Evolutionary conservation across 148 eudicot species (phyloP).

Genomic region (Beta vulgaris): DNA sequence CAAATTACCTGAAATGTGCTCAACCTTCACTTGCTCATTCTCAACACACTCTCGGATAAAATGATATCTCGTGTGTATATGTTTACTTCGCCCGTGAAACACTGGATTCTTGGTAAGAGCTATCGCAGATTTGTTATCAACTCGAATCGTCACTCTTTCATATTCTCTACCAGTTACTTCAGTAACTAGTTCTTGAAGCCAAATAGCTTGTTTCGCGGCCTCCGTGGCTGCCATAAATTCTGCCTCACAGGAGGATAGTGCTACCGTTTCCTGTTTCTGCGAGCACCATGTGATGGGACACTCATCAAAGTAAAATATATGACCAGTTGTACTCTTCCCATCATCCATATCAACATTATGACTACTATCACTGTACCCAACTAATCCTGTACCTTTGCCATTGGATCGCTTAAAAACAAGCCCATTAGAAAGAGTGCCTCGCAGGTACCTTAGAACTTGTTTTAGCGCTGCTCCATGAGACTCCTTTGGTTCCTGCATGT

Average conservation of each 20-base stretch:
- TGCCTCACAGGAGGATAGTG: slow-evolving; percentile 12
- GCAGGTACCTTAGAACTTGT: background rate
- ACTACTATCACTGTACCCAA: slow-evolving; percentile 9
- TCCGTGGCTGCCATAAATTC: no score
- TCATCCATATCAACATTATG: slow-evolving; percentile 20
- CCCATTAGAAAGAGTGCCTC: background rate
- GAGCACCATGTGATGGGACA: slow-evolving; percentile 4
- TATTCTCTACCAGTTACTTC: background rate
- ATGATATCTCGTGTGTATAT: slow-evolving; percentile 12
- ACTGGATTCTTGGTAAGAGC: slow-evolving; percentile 1
- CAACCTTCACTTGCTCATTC: background rate
- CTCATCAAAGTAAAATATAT: slow-evolving; percentile 1
- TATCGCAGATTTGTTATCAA: background rate
- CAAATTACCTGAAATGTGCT: background rate
- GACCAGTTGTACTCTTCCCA: slow-evolving; percentile 17
- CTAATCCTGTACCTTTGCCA: background rate
- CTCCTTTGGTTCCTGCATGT: background rate
- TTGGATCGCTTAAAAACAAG: background rate
- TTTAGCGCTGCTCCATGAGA: slow-evolving; percentile 5
- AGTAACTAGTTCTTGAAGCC: background rate
- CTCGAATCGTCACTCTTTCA: background rate
- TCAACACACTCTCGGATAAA: slow-evolving; percentile 3
- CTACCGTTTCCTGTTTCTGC: slow-evolving; percentile 10
- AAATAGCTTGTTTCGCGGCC: background rate
- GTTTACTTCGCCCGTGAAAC: background rate